Conservation (phyloP, 2,329 filamentous ascomycete species). For the Fusarium temperatum region DNA sequence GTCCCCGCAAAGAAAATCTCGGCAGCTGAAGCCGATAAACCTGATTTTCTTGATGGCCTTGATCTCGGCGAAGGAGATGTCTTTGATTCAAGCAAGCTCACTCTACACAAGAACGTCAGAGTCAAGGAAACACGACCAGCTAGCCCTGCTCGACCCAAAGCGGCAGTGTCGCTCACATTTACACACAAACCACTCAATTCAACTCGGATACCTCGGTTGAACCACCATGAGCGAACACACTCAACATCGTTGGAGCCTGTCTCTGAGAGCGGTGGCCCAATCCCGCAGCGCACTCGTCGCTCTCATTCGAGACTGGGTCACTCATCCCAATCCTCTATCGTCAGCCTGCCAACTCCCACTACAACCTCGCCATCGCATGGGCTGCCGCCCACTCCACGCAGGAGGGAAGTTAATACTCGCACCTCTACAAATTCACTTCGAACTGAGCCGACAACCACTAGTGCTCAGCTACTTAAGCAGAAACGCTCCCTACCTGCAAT, state of each 20-base stretch:
- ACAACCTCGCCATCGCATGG: conserved; percentile 64
- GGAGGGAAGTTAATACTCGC: conserved; percentile 67
- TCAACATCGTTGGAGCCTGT: conserved; percentile 86
- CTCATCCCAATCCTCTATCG: conserved; percentile 73
- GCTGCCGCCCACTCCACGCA: conserved; percentile 67
- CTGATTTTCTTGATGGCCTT: conserved; percentile 87
- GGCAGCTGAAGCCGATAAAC: conserved; percentile 59
- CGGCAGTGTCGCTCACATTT: conserved; percentile 88
- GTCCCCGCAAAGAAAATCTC: conserved; percentile 45
- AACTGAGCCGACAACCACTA: conserved; percentile 71
- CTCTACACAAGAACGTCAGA: conserved; percentile 90
- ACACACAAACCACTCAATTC: conserved; percentile 73
- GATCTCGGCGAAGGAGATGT: conserved; percentile 86
- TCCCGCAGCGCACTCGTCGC: conserved; percentile 65
- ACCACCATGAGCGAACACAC: conserved; percentile 74
- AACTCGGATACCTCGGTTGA: conserved; percentile 83
- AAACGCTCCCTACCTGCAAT: conserved; percentile 73
- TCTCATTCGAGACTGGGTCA: conserved; percentile 76
- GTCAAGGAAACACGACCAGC: conserved; percentile 76
- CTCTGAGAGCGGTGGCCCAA: conserved; percentile 84
- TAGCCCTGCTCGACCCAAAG: conserved; percentile 76
- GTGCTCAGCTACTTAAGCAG: conserved; percentile 69
- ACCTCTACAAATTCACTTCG: conserved; percentile 63
- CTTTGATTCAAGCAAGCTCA: conserved; percentile 82
- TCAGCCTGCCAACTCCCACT: conserved; percentile 69